Evolutionary conservation across 2,329 filamentous ascomycete species (phyloP).

Genomic region (Calonectria montana): DNA sequence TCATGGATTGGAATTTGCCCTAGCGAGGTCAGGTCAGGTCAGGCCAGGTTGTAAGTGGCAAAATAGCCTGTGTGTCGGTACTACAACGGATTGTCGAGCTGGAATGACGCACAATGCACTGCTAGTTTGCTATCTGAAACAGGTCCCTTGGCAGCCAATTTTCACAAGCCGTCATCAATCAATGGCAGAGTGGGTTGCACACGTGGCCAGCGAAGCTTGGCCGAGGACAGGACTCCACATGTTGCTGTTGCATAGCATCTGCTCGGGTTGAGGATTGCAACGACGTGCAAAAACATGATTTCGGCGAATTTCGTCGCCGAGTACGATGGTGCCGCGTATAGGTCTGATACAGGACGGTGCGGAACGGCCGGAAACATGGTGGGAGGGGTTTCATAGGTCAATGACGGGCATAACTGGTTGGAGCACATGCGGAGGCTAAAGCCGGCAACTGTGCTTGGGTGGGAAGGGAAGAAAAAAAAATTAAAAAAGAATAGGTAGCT

Average conservation of each 20-base stretch:
- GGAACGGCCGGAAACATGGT: slow-evolving; percentile 5
- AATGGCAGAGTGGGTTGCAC: neutral
- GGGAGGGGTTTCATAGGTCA: neutral
- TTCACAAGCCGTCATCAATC: neutral
- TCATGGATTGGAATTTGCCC: neutral
- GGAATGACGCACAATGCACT: neutral
- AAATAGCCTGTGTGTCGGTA: neutral
- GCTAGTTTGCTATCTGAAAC: neutral
- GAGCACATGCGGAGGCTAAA: neutral
- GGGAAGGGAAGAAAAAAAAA: neutral
- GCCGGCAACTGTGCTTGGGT: neutral
- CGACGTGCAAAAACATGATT: neutral
- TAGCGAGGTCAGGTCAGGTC: neutral
- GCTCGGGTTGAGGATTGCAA: neutral
- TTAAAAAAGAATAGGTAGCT: neutral
- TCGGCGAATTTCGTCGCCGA: neutral
- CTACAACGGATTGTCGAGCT: neutral
- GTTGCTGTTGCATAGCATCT: slow-evolving; percentile 8
- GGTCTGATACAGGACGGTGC: neutral
- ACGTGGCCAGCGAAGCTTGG: neutral
- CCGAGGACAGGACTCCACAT: neutral
- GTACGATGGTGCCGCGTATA: neutral
- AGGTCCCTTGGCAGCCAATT: neutral
- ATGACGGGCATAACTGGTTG: neutral
- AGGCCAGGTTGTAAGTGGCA: neutral